These are phyloP conservation scores for Boletus barrowsii DNA, from an alignment of 768 basidiomycete species.

Conservation along the genomic window DNA sequence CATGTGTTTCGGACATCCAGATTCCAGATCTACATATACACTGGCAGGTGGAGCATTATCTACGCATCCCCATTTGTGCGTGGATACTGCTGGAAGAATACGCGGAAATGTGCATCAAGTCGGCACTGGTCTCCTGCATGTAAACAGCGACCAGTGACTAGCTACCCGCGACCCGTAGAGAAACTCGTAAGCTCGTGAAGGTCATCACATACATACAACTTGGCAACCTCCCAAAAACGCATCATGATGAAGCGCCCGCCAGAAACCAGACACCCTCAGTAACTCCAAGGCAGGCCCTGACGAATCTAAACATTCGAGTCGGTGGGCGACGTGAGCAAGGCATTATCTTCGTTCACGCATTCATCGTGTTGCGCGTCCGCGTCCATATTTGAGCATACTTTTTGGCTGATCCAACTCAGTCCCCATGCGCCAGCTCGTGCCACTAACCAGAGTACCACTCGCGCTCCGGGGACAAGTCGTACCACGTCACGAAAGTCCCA, in stretches of 20 bases:
- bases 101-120: too few species aligned
- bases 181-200: constrained; percentile 5
- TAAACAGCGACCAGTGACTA: too few species aligned
- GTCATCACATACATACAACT: constrained; percentile 9
- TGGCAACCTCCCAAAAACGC: not conserved
- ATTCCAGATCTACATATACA: too few species aligned
- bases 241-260: not conserved
- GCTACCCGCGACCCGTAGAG: not conserved
- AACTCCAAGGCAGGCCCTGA: not conserved
- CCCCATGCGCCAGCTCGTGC: constrained; percentile 60
- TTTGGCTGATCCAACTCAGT: constrained; percentile 39
- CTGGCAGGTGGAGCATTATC: not conserved
- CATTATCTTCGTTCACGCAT: constrained; percentile 2
- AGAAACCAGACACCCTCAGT: not conserved
- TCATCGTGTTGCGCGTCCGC: not conserved
- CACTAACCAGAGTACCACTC: constrained; percentile 65
- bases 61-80: not conserved
- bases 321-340: constrained; percentile 12
- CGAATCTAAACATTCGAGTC: constrained; percentile 10
- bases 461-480: constrained; percentile 67
- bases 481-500: constrained; percentile 81
- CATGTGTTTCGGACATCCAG: not conserved
- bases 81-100: not conserved
- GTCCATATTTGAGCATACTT: constrained; percentile 8
- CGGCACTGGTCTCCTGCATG: too few species aligned